Evolutionary conservation across 805 yeast species (phyloP).

Genomic region (Cyberlindnera xylosilytica): DNA sequence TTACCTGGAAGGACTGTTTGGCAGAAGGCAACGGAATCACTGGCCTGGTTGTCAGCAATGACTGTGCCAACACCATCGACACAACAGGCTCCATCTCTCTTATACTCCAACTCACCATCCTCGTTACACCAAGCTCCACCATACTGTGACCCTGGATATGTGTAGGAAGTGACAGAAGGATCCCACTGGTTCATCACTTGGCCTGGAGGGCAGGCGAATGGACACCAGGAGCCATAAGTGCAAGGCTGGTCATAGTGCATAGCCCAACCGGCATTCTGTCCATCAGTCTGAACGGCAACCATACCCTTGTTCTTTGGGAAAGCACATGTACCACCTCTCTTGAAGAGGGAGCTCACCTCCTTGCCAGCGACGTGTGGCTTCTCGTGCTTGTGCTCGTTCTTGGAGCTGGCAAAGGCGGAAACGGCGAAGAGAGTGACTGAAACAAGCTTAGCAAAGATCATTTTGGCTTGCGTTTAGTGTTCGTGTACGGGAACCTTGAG

Average conservation of each 20-base stretch:
- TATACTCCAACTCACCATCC: conserved; percentile 64
- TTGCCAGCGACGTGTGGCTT: conserved; percentile 25
- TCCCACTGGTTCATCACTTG: conserved; percentile 89
- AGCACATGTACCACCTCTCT: conserved; percentile 46
- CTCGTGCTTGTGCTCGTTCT: not conserved
- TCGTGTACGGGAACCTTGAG: too few species aligned
- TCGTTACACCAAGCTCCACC: conserved; percentile 81
- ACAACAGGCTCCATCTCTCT: conserved; percentile 60
- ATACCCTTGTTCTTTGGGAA: conserved; percentile 70
- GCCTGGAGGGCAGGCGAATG: conserved; percentile 90
- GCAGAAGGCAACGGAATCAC: conserved; percentile 71
- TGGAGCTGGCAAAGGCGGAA: too few species aligned
- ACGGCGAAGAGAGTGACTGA: not conserved
- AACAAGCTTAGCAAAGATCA: not conserved
- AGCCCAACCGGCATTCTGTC: conserved; percentile 83
- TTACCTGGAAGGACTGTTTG: conserved; percentile 94
- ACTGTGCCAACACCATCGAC: conserved; percentile 76
- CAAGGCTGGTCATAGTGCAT: conserved; percentile 72
- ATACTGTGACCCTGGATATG: conserved; percentile 73
- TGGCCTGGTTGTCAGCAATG: conserved; percentile 53
- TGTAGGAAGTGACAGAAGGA: conserved; percentile 63
- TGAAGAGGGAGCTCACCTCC: conserved; percentile 25
- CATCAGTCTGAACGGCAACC: conserved; percentile 60
- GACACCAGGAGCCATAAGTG: conserved; percentile 77
- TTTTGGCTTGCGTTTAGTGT: too few species aligned